phyloP scores from a whole-genome alignment of 345 rosid genomes.

The Kernera saxatilis region DNA sequence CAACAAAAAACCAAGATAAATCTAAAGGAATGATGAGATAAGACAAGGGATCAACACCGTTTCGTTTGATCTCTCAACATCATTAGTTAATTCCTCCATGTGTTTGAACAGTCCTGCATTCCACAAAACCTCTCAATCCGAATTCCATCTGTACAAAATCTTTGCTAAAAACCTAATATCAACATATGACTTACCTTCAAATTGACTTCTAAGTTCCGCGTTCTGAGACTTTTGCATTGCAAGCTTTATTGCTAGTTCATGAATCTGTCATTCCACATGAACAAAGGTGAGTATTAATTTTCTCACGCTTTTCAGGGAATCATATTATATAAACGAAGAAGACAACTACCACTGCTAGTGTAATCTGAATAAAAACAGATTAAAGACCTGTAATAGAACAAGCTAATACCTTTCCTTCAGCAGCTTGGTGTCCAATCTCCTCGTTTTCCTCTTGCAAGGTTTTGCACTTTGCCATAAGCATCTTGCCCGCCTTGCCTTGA shows the following conservation, averaged over 20 bases:
- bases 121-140: slow-evolving; percentile 18
- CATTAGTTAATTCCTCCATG: slow-evolving; percentile 69
- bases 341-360: neutral
- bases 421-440: slow-evolving; percentile 92
- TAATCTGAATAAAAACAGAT: neutral
- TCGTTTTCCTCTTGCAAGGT: slow-evolving; percentile 96
- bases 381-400: neutral
- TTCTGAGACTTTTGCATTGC: slow-evolving; percentile 82
- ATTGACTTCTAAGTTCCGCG: slow-evolving; percentile 75
- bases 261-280: slow-evolving; percentile 49
- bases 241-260: slow-evolving; percentile 79
- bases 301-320: neutral
- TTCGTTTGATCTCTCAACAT: slow-evolving; percentile 87
- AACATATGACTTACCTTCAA: slow-evolving; percentile 56
- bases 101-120: slow-evolving; percentile 59
- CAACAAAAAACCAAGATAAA: neutral
- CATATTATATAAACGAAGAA: neutral
- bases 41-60: slow-evolving; percentile 39
- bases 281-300: neutral
- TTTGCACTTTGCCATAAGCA: slow-evolving; percentile 93
- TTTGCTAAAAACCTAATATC: neutral
- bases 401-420: slow-evolving; percentile 83
- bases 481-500: slow-evolving; percentile 85
- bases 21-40: neutral
- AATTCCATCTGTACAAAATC: neutral